phyloP scores from a whole-genome alignment of 2,329 filamentous ascomycete genomes.

The Teratosphaeria destructans region DNA sequence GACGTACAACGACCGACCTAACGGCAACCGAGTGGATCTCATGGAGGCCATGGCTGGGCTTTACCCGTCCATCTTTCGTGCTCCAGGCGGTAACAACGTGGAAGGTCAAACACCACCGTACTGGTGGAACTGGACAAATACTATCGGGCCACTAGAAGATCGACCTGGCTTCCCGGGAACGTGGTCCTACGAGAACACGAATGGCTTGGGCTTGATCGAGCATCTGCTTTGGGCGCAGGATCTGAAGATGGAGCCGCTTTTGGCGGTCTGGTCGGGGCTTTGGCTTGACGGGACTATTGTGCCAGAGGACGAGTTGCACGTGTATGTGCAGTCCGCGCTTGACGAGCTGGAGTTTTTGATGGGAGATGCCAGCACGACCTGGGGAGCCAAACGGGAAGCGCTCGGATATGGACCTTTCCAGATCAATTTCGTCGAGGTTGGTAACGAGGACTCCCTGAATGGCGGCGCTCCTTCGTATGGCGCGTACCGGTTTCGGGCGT shows the following conservation, averaged over 20 bases:
- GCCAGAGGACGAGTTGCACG: slow-evolving; percentile 37
- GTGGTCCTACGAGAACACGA: slow-evolving; percentile 53
- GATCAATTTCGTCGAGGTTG: slow-evolving; percentile 52
- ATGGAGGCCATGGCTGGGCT: slow-evolving; percentile 29
- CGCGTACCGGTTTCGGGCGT: slow-evolving; percentile 47
- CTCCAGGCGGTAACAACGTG: slow-evolving; percentile 53
- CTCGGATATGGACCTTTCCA: slow-evolving; percentile 53
- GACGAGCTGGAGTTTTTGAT: slow-evolving; percentile 55
- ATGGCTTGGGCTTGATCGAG: slow-evolving; percentile 53
- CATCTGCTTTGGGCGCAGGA: slow-evolving; percentile 50
- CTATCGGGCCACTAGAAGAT: slow-evolving; percentile 42
- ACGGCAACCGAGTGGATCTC: slow-evolving; percentile 42
- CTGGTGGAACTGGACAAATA: slow-evolving; percentile 41
- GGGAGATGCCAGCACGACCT: slow-evolving; percentile 43
- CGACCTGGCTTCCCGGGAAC: slow-evolving; percentile 45
- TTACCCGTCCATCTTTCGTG: slow-evolving; percentile 42
- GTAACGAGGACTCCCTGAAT: slow-evolving; percentile 57
- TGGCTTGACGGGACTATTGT: slow-evolving; percentile 42
- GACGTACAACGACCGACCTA: slow-evolving; percentile 43
- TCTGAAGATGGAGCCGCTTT: slow-evolving; percentile 44
- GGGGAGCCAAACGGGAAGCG: slow-evolving; percentile 47
- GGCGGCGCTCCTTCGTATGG: slow-evolving; percentile 27
- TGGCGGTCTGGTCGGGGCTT: slow-evolving; percentile 50
- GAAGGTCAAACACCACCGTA: slow-evolving; percentile 29
- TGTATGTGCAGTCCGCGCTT: slow-evolving; percentile 46